Evolutionary conservation across 1,284 basidiomycete species (phyloP), one percentile per base, ranked within the genome.

Genomic region (Ganoderma lucidum): DNA sequence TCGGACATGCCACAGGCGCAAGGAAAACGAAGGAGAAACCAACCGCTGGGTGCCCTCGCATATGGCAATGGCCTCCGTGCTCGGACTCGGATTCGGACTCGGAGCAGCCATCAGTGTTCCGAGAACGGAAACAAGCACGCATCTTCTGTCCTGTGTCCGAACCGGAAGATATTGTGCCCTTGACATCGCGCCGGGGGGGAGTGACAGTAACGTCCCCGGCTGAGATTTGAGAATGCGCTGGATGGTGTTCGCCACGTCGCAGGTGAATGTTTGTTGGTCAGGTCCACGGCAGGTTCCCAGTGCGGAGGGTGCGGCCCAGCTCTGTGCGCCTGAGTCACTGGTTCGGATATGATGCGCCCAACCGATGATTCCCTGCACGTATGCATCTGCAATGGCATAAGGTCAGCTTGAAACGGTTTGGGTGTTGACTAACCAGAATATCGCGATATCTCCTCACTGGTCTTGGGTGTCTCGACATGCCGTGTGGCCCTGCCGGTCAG

Each of bases 371-470:
- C 51, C 51, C 6, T 9, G 2, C 23, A n/a, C 19, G n/a, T 35
- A 23, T 30, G 6, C 53, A 44, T 37, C 14, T 39, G 19, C 19
- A 19, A 58, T 55, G n/a, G 17, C 44, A 6, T 19, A 19, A 55
- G 53, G 53, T 56, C 53, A 56, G 30, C 30, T 56, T 35, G 53
- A 56, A 56, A 30, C 28, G 30, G 30, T 9, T 56, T 56, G 30
- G 30, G 28, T 6, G 30, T 6, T 32, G 48, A 32, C 28, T 19
- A 23, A 23, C 23, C 23, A 23, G 23, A 23, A 23, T 23, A 32
- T 56, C 53, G 17, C 32, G 53, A 35, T 35, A 56, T 56, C 48
- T 28, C 9, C 48, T 51, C 8, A 45, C 44, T 32, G 53, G 32
- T 35, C 53, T 56, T 32, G 53, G 53, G 53, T 55, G 30, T 32